Percentiles rank a stretch among this genome's conserved stretches.
phyloP scores from a whole-genome alignment of 495 filamentous ascomycete genomes.

The Cladorrhinum samala region DNA sequence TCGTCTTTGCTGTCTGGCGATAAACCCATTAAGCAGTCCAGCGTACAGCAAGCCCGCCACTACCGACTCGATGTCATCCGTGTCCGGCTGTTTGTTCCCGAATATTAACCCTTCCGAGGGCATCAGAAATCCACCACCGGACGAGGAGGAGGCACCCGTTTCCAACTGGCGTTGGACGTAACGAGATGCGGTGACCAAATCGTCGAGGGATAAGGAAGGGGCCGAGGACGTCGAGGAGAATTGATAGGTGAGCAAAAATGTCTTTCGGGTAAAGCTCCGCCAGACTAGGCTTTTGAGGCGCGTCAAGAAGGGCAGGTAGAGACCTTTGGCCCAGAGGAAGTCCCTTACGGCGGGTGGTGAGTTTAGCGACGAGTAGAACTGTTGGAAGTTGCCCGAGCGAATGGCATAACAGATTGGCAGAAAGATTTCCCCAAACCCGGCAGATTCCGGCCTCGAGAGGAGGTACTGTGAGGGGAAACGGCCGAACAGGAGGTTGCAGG shows the following conservation, averaged over 20 bases:
- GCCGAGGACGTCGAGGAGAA: slow-evolving; percentile 51
- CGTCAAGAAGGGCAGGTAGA: slow-evolving; percentile 65
- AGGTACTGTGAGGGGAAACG: slow-evolving; percentile 68
- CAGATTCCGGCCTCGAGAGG: slow-evolving; percentile 64
- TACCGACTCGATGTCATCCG: slow-evolving; percentile 69
- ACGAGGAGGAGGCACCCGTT: slow-evolving; percentile 37
- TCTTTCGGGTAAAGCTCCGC: slow-evolving; percentile 73
- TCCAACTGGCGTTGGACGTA: slow-evolving; percentile 43
- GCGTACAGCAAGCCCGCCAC: slow-evolving; percentile 73
- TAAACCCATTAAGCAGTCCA: slow-evolving; percentile 78
- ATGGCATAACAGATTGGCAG: slow-evolving; percentile 68
- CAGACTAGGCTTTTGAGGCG: slow-evolving; percentile 76
- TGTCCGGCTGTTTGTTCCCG: slow-evolving; percentile 48
- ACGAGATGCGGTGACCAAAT: slow-evolving; percentile 46
- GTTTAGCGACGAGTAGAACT: slow-evolving; percentile 61
- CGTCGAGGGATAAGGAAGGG: slow-evolving; percentile 49
- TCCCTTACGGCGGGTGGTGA: slow-evolving; percentile 26
- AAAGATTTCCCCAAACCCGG: slow-evolving; percentile 64
- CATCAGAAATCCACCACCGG: slow-evolving; percentile 40
- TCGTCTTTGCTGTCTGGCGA: slow-evolving; percentile 65
- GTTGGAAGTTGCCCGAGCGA: slow-evolving; percentile 67
- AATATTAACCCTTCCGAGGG: slow-evolving; percentile 42
- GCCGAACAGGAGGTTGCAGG: slow-evolving; percentile 76
- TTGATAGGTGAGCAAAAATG: slow-evolving; percentile 55
- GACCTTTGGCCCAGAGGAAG: slow-evolving; percentile 60